phyloP scores from a whole-genome alignment of 371 early-diverging fungal species.

The Neoconidiobolus thromboides region DNA sequence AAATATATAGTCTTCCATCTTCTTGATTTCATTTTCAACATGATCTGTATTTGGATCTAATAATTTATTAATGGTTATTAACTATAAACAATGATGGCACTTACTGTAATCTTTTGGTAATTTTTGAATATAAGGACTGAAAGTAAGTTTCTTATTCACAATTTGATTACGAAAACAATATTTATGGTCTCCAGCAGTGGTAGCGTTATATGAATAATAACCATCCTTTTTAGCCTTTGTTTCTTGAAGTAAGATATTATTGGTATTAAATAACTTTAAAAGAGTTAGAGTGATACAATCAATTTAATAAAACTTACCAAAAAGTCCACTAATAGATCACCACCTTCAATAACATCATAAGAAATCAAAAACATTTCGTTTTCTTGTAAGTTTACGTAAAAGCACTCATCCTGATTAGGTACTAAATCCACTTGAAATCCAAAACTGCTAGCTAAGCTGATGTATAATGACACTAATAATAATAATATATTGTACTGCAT shows the following conservation, averaged over 20 bases:
- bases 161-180: neutral
- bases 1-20: neutral
- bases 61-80: neutral
- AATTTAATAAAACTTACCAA: neutral
- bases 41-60: neutral
- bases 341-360: neutral
- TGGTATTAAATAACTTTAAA: neutral
- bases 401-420: neutral
- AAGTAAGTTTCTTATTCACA: neutral
- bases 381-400: neutral
- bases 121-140: neutral
- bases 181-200: slow-evolving; percentile 1
- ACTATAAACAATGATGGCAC: neutral
- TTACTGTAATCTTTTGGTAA: neutral
- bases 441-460: too few relatives aligned
- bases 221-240: neutral
- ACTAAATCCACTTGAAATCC: neutral
- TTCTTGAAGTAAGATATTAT: neutral
- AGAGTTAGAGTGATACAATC: neutral
- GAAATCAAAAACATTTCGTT: neutral
- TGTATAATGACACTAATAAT: too few relatives aligned
- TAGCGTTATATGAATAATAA: slow-evolving; percentile 2
- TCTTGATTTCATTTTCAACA: neutral
- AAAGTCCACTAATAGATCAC: neutral
- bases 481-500: too few relatives aligned